These are phyloP conservation scores for Fraxinus dipetala DNA, from an alignment of 305 asterid genomes.

Conservation along the genomic window DNA sequence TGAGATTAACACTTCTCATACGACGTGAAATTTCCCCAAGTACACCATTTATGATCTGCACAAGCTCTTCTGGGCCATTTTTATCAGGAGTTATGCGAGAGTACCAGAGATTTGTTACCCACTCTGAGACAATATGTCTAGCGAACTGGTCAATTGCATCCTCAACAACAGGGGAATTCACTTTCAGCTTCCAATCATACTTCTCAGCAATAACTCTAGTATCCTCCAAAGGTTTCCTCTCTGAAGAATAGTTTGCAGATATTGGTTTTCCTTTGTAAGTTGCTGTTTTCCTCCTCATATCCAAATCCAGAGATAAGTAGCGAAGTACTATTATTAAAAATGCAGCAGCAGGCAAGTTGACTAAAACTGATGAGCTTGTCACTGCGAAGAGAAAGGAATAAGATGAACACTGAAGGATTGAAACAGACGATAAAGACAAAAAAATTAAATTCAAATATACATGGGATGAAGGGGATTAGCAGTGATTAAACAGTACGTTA, in stretches of 20 bases:
- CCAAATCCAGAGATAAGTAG: conserved; percentile 76
- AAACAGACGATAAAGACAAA: neutral
- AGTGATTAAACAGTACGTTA: neutral
- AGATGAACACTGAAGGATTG: conserved; percentile 11
- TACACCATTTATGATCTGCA: conserved; percentile 76
- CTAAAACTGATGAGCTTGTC: conserved; percentile 84
- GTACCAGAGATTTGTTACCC: conserved; percentile 98
- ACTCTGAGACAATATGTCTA: conserved; percentile 88
- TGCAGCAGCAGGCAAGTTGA: conserved; percentile 84
- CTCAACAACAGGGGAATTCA: conserved; percentile 88
- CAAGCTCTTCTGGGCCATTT: conserved; percentile 94
- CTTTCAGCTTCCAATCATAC: conserved; percentile 86
- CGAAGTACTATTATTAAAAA: conserved; percentile 62
- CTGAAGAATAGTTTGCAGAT: conserved; percentile 37
- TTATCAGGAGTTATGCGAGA: conserved; percentile 85
- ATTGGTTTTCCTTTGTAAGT: conserved; percentile 62
- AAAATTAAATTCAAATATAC: neutral
- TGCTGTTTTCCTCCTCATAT: conserved; percentile 74
- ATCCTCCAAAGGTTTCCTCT: conserved; percentile 40
- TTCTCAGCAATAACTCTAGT: conserved; percentile 36
- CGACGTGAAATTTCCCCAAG: conserved; percentile 85
- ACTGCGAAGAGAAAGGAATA: conserved; percentile 47
- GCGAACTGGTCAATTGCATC: conserved; percentile 85
- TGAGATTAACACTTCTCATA: conserved; percentile 76
- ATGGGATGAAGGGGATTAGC: neutral